Conservation (phyloP, 345 rosid species). For the Litchi chinensis region DNA sequence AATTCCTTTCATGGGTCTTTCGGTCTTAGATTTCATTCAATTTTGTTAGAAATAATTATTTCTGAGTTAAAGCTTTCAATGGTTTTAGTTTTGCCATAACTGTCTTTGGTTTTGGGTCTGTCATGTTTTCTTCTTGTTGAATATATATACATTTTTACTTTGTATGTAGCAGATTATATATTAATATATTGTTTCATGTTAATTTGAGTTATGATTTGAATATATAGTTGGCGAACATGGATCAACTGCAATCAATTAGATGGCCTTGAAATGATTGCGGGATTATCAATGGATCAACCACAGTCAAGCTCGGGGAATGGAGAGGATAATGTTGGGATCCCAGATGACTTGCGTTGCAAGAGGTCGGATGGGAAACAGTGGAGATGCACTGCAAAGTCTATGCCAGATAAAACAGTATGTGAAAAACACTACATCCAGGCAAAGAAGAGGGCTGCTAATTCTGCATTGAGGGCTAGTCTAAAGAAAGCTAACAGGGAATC, state of each 20-base stretch:
- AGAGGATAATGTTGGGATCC: conserved; percentile 72
- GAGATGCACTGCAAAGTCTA: conserved; percentile 98
- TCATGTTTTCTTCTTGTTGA: too few relatives aligned
- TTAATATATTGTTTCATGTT: too few relatives aligned
- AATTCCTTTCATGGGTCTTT: too few relatives aligned
- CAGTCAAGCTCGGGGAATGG: conserved; percentile 57
- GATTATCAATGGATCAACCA: conserved; percentile 50
- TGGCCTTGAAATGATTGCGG: conserved; percentile 18
- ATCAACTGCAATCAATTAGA: not conserved
- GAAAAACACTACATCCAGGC: conserved; percentile 98
- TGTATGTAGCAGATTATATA: too few relatives aligned
- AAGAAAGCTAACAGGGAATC: conserved; percentile 77
- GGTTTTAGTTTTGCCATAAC: too few relatives aligned
- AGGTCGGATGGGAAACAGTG: conserved; percentile 98
- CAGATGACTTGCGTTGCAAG: conserved; percentile 95
- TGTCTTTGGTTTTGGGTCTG: too few relatives aligned
- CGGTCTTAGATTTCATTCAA: too few relatives aligned
- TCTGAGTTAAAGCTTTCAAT: too few relatives aligned
- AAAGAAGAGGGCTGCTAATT: conserved; percentile 92
- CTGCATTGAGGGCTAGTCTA: conserved; percentile 78
- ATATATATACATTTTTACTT: too few relatives aligned
- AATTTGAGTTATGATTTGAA: too few relatives aligned
- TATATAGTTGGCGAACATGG: not conserved
- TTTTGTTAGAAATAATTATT: too few relatives aligned
- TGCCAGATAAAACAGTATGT: conserved; percentile 97